Evolutionary conservation across 192 early-diverging fungal species (phyloP).

Genomic region (Coemansia sp.): DNA sequence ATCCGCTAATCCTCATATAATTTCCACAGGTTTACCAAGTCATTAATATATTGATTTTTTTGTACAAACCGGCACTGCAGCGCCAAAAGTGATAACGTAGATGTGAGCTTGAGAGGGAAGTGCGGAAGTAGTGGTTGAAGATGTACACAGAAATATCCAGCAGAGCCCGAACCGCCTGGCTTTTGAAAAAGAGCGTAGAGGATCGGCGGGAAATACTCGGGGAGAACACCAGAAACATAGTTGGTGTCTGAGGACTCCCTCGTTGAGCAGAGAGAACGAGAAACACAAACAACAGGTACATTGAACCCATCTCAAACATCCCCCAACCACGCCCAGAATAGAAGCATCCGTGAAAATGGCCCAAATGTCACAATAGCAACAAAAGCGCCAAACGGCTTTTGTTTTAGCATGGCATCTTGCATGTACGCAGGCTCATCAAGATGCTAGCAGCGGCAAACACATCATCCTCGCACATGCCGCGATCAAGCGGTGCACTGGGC

Average conservation of each 20-base stretch:
- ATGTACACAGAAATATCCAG: background rate
- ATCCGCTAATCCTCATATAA: too few species aligned
- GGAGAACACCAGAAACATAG: background rate
- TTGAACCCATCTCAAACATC: background rate
- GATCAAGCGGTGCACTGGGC: background rate
- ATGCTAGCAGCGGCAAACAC: constrained; percentile 54
- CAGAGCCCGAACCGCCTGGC: background rate
- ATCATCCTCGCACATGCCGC: constrained; percentile 34
- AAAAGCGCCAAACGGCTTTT: background rate
- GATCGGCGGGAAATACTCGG: background rate
- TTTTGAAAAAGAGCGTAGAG: background rate
- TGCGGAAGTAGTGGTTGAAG: background rate
- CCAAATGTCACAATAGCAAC: background rate
- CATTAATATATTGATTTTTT: background rate
- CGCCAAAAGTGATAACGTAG: background rate
- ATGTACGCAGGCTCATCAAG: constrained; percentile 54
- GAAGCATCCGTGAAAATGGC: background rate
- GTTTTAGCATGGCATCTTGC: constrained; percentile 49
- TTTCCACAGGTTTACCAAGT: too few species aligned
- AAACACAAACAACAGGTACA: too few species aligned
- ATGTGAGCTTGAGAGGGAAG: background rate
- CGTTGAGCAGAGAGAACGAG: too few species aligned
- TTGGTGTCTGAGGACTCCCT: too few species aligned
- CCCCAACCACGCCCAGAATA: background rate
- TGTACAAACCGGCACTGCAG: constrained; percentile 7